phyloP scores from a whole-genome alignment of 768 basidiomycete genomes.

The Candolleomyces efflorescens region DNA sequence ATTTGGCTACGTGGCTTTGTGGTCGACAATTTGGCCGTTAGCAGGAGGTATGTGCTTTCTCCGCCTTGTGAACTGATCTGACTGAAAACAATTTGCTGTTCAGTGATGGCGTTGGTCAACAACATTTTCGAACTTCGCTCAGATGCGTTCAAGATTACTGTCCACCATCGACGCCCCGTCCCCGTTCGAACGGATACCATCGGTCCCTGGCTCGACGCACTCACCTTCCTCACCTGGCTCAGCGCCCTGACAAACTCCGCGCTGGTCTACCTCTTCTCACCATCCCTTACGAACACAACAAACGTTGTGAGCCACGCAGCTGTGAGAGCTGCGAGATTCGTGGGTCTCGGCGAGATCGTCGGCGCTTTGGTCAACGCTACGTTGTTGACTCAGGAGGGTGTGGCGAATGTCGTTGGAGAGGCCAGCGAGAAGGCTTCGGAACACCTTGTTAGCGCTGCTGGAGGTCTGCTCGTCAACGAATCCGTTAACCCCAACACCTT shows the following conservation, averaged over 20 bases:
- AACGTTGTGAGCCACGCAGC: slow-evolving; percentile 2
- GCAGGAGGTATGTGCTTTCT: slow-evolving; percentile 54
- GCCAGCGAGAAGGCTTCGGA: slow-evolving; percentile 12
- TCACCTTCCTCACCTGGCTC: slow-evolving; percentile 88
- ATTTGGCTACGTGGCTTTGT: slow-evolving; percentile 89
- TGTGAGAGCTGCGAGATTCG: slow-evolving; percentile 4
- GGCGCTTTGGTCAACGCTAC: slow-evolving; percentile 5
- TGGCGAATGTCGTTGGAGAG: neutral
- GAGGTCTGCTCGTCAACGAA: neutral
- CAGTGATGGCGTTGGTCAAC: slow-evolving; percentile 83
- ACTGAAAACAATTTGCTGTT: slow-evolving; percentile 1
- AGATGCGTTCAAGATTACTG: slow-evolving; percentile 93
- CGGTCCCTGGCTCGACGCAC: slow-evolving; percentile 89
- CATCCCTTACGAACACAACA: slow-evolving; percentile 22
- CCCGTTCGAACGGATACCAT: slow-evolving; percentile 88
- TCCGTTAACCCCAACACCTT: neutral
- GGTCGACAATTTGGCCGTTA: slow-evolving; percentile 93
- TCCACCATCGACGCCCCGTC: slow-evolving; percentile 78
- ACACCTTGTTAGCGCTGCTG: slow-evolving; percentile 17
- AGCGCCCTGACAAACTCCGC: slow-evolving; percentile 85
- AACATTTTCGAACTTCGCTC: slow-evolving; percentile 89
- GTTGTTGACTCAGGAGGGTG: neutral
- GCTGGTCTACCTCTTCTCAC: slow-evolving; percentile 86
- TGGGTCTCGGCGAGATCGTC: slow-evolving; percentile 4
- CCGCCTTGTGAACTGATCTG: neutral